A percentile compares a stretch with the other conserved stretches of the same genome.
Evolutionary conservation across 371 early-diverging fungal species (phyloP).

Genomic region (Ordospora colligata): DNA sequence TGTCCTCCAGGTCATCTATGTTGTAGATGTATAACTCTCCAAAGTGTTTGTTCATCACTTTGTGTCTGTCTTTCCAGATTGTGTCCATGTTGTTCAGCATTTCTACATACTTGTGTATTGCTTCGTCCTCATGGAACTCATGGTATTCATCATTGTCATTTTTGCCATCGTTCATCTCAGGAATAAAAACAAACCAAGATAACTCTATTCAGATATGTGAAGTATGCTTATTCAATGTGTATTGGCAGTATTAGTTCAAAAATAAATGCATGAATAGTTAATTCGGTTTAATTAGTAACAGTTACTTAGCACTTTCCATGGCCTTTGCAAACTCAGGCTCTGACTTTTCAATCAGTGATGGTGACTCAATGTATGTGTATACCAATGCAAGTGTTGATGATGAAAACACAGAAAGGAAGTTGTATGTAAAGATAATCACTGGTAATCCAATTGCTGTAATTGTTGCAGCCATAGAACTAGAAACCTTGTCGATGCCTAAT

Average conservation of each 20-base stretch:
- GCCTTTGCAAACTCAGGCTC: neutral
- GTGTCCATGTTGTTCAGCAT: conserved; percentile 21
- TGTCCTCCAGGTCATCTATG: conserved; percentile 33
- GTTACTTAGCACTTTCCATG: too few species aligned
- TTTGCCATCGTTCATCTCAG: neutral
- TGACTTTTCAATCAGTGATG: neutral
- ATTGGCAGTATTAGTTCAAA: too few species aligned
- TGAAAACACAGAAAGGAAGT: neutral
- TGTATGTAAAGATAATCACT: neutral
- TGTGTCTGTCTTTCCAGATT: conserved; percentile 8
- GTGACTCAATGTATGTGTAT: neutral
- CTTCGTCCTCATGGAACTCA: neutral
- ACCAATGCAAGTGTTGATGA: neutral
- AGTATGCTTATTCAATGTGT: too few species aligned
- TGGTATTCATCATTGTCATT: neutral
- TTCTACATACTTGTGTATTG: conserved; percentile 9
- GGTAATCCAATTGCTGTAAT: neutral
- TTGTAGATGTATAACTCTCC: conserved; percentile 33
- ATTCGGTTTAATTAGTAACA: too few species aligned
- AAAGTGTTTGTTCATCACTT: conserved; percentile 22
- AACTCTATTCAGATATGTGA: too few species aligned
- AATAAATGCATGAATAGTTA: too few species aligned
- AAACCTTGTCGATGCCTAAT: neutral
- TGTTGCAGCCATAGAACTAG: neutral
- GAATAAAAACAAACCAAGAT: too few species aligned